Evolutionary conservation across 805 yeast species (phyloP).

Genomic region (Saccharomycopsis oosterbeekiorum): DNA sequence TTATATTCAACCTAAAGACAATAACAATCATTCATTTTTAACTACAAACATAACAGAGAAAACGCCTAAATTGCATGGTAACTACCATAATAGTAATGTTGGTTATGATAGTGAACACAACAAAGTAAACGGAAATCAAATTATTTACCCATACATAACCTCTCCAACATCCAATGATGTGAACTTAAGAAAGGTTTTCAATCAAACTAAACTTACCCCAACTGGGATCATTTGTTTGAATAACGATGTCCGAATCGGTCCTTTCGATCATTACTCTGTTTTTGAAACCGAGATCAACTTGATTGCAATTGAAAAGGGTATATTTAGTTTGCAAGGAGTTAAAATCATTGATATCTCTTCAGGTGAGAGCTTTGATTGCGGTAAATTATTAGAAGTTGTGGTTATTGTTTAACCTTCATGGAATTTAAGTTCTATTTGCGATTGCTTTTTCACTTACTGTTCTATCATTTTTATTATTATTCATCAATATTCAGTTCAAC

Average conservation of each 20-base stretch:
- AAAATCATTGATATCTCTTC: constrained; percentile 49
- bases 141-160: constrained; percentile 14
- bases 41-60: constrained; percentile 16
- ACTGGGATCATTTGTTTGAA: constrained; percentile 54
- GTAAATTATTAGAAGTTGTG: constrained; percentile 57
- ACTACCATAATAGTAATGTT: constrained; percentile 8
- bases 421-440: background rate
- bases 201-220: constrained; percentile 31
- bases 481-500: background rate
- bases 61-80: constrained; percentile 21
- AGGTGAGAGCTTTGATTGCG: constrained; percentile 65
- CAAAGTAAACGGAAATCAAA: constrained; percentile 11
- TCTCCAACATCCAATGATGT: constrained; percentile 17
- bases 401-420: constrained; percentile 28
- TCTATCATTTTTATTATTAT: background rate
- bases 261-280: constrained; percentile 49
- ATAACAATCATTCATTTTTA: constrained; percentile 17
- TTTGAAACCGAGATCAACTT: constrained; percentile 54
- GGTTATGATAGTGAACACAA: constrained; percentile 10
- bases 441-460: background rate
- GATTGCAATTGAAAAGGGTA: constrained; percentile 56
- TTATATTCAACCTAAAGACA: constrained; percentile 29
- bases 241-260: constrained; percentile 57
- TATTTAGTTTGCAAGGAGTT: constrained; percentile 55
- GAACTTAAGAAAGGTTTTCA: constrained; percentile 28